These are phyloP conservation scores for Penicillium sp. DNA, from an alignment of 2,329 filamentous ascomycete species.

Conservation along the genomic window DNA sequence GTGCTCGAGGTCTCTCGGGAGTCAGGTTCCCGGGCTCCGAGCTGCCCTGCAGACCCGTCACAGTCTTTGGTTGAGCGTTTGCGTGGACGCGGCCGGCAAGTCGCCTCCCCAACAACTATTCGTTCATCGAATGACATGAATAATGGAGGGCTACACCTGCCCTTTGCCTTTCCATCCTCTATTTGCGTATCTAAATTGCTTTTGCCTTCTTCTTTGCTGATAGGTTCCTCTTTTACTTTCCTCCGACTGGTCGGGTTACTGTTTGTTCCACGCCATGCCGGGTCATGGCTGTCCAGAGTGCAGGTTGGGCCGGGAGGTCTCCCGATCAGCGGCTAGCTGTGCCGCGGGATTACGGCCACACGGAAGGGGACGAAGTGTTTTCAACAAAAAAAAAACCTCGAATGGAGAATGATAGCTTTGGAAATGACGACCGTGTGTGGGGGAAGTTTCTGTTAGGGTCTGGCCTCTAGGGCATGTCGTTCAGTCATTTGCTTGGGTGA, in stretches of 20 bases:
- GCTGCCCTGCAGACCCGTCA: constrained; percentile 26
- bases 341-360: constrained; percentile 4
- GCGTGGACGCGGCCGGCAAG: constrained; percentile 17
- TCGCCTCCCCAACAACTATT: constrained; percentile 17
- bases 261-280: constrained; percentile 15
- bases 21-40: constrained; percentile 18
- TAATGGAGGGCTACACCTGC: constrained; percentile 18
- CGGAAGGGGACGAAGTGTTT: constrained; percentile 9
- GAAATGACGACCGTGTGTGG: constrained; percentile 6
- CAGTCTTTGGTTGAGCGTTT: constrained; percentile 19
- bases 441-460: constrained; percentile 3
- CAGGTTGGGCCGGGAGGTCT: neutral
- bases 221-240: constrained; percentile 8
- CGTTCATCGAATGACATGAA: constrained; percentile 22
- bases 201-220: constrained; percentile 9
- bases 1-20: constrained; percentile 10
- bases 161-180: constrained; percentile 11
- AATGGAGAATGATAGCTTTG: constrained; percentile 12
- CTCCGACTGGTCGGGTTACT: constrained; percentile 15
- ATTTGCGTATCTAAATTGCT: constrained; percentile 25
- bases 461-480: constrained; percentile 6
- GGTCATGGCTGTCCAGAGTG: constrained; percentile 11
- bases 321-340: neutral
- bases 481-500: constrained; percentile 16
- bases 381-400: constrained; percentile 11